Percentiles rank a stretch among this genome's conserved stretches.
Conservation (phyloP, 202 grass and related monocot genomes). For the Saccharum hybrid region DNA sequence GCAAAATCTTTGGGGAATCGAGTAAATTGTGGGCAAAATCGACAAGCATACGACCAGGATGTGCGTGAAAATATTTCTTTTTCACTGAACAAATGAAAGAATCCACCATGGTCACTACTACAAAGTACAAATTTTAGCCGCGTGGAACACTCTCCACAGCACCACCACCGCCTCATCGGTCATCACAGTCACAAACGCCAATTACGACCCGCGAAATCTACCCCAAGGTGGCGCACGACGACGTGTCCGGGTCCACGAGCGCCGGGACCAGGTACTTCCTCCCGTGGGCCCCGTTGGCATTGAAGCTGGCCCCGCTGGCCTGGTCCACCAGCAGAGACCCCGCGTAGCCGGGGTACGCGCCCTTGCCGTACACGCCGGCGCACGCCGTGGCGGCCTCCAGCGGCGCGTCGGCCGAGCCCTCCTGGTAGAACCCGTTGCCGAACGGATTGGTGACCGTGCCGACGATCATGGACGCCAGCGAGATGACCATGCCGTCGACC, state of each 20-base stretch:
- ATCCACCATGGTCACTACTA: slow-evolving; percentile 44
- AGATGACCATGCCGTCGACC: slow-evolving; percentile 87
- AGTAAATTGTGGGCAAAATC: neutral
- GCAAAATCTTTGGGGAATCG: neutral
- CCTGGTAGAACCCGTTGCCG: slow-evolving; percentile 81
- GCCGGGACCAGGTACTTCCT: slow-evolving; percentile 87
- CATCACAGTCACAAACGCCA: neutral
- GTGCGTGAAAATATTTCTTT: slow-evolving; percentile 13
- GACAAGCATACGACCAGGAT: neutral
- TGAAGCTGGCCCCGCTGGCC: slow-evolving; percentile 73
- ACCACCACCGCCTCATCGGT: neutral
- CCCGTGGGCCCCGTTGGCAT: slow-evolving; percentile 71
- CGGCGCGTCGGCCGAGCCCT: slow-evolving; percentile 68
- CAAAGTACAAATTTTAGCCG: slow-evolving; percentile 16
- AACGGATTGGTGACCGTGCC: slow-evolving; percentile 89
- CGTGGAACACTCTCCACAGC: slow-evolving; percentile 40
- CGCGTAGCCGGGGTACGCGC: slow-evolving; percentile 81
- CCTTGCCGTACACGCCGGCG: slow-evolving; percentile 84
- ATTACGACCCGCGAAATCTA: slow-evolving; percentile 42
- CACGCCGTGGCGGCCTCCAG: slow-evolving; percentile 80
- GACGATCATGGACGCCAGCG: slow-evolving; percentile 84
- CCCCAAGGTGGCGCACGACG: slow-evolving; percentile 72
- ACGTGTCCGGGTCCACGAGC: slow-evolving; percentile 81
- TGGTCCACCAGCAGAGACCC: slow-evolving; percentile 70
- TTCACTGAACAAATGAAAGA: slow-evolving; percentile 97